Base-by-base conservation (phyloP, 2,329 filamentous ascomycete genomes). In the Scedosporium boydii region DNA sequence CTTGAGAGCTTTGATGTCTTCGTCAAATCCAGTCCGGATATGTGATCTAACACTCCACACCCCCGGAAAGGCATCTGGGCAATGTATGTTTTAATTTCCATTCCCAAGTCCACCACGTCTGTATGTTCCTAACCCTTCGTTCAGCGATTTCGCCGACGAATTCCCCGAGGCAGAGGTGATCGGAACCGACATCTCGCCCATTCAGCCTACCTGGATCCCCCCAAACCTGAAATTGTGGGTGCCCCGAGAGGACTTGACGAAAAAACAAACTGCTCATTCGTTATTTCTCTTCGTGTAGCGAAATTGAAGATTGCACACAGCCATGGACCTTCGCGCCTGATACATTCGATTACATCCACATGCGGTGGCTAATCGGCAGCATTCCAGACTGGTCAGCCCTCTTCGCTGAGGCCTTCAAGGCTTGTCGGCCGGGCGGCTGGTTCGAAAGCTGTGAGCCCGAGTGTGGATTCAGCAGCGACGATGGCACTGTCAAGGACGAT, bases 291-390 rank as follows among this genome's bases (percentile, higher is more conserved):
- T 38, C 3, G 6, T 38, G 9, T 38, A 57, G 53, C 56, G 68
- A 74, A n/a, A 70, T 77, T 62, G 75, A 71, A 51, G 74, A 72
- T 63, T 70, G 59, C 63, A 69, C 62, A 44, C 69, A 56, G 34
- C 67, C 69, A 0, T 86, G 84, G 84, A 75, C 82, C 0, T 69
- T 68, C 29, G 66, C 69, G 7, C 67, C 71, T 3, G 68, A 78
- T 44, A 68, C 77, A 65, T 79, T 87, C 67, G 84, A 87, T 71
- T 81, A 82, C 63, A 79, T 88, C 63, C 85, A 87, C 70, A 79
- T 82, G 2, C 78, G 82, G 4, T 69, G 83, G 66, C 77, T 89
- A 72, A 75, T 77, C 1, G 86, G 86, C 18, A 78, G 80, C 56
- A 80, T 87, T 65, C 71, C 75, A 1, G 80, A 85, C 66, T 88